A percentile compares a stretch with the other conserved stretches of the same genome.
Evolutionary conservation across 2,329 filamentous ascomycete genomes (phyloP).

Genomic region (Escovopsis sp.): DNA sequence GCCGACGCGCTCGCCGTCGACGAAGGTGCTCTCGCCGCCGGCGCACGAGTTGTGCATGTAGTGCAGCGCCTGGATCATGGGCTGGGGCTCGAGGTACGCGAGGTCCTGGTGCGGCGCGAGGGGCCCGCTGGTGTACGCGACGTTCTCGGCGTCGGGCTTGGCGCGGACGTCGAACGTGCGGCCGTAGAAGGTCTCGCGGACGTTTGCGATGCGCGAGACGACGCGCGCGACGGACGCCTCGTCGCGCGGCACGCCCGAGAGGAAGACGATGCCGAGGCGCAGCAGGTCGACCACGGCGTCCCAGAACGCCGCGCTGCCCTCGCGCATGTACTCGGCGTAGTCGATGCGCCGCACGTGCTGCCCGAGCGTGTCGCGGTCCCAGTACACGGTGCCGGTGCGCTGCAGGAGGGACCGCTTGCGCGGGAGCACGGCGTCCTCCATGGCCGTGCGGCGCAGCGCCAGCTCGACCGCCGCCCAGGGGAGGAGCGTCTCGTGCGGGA

Average conservation of each 20-base stretch:
- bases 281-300: conserved; percentile 47
- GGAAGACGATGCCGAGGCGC: conserved; percentile 58
- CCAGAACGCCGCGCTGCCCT: conserved; percentile 38
- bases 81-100: conserved; percentile 67
- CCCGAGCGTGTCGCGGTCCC: conserved; percentile 25
- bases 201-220: conserved; percentile 55
- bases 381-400: conserved; percentile 22
- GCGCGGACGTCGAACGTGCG: conserved; percentile 79
- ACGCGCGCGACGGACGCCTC: conserved; percentile 53
- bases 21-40: conserved; percentile 79
- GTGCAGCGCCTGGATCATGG: conserved; percentile 76
- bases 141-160: conserved; percentile 73
- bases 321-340: conserved; percentile 57
- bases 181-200: conserved; percentile 86
- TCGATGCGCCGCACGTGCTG: conserved; percentile 42
- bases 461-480: conserved; percentile 24
- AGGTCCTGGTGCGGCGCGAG: conserved; percentile 90
- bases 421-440: conserved; percentile 11
- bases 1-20: conserved; percentile 54
- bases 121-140: conserved; percentile 72
- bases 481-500: conserved; percentile 20
- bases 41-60: conserved; percentile 67
- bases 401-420: conserved; percentile 14
- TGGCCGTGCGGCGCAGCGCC: conserved; percentile 11
- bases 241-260: conserved; percentile 57